These are phyloP conservation scores for Spergularia marina DNA, from an alignment of 148 eudicot species.

Conservation along the genomic window DNA sequence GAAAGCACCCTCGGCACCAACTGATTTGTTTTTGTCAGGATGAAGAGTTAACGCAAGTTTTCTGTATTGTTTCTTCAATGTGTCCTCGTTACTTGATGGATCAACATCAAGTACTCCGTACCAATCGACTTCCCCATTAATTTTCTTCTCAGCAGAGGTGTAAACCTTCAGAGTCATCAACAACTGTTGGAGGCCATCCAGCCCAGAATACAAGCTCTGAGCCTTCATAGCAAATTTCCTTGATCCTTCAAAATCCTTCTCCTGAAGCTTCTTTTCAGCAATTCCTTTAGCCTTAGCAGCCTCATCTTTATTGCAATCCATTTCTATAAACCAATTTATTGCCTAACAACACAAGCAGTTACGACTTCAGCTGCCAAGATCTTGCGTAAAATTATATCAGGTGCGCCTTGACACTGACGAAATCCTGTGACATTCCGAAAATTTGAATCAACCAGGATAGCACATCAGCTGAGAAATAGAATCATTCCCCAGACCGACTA, in stretches of 20 bases:
- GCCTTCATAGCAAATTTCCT: slow-evolving; percentile 35
- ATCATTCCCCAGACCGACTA: background rate
- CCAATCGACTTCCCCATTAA: slow-evolving; percentile 55
- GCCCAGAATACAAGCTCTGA: slow-evolving; percentile 41
- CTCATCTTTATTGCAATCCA: slow-evolving; percentile 39
- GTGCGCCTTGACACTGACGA: too few species aligned
- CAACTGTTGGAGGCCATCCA: slow-evolving; percentile 57
- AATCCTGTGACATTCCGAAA: background rate
- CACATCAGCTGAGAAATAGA: background rate
- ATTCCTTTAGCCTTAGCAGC: slow-evolving; percentile 34
- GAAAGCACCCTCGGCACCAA: slow-evolving; percentile 77
- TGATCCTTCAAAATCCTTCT: slow-evolving; percentile 31
- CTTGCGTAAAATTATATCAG: slow-evolving; percentile 3
- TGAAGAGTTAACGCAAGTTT: slow-evolving; percentile 59
- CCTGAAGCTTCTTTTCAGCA: slow-evolving; percentile 33
- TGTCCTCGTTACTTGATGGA: slow-evolving; percentile 47
- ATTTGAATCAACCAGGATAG: background rate
- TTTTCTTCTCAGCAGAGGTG: slow-evolving; percentile 48
- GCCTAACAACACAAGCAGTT: background rate
- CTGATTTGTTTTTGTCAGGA: slow-evolving; percentile 70
- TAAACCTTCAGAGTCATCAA: slow-evolving; percentile 47
- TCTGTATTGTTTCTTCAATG: slow-evolving; percentile 49
- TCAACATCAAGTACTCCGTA: slow-evolving; percentile 63
- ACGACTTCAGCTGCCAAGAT: slow-evolving; percentile 13
- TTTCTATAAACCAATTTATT: slow-evolving; percentile 9